Conservation (phyloP, 2,329 filamentous ascomycete genomes). For the Knoxdaviesia capensis region DNA sequence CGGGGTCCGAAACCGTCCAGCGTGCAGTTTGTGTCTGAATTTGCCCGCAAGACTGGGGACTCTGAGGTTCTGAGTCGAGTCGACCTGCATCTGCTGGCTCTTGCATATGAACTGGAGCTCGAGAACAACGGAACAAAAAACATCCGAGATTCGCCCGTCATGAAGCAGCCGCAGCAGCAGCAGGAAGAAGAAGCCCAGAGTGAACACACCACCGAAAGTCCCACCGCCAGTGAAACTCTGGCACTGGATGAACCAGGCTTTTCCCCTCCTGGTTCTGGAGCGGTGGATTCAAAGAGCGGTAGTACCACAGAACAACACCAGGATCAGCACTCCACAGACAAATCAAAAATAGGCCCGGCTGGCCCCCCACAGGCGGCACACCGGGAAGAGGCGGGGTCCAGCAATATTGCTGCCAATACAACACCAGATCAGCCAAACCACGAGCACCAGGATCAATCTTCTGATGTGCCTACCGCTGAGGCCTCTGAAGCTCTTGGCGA, state of each 20-base stretch:
- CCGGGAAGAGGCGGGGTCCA: too few species aligned
- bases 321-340: too few species aligned
- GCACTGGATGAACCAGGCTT: neutral
- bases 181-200: neutral
- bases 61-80: slow-evolving; percentile 69
- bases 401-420: too few species aligned
- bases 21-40: slow-evolving; percentile 60
- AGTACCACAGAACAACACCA: too few species aligned
- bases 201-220: neutral
- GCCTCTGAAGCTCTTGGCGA: slow-evolving; percentile 1
- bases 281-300: too few species aligned
- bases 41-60: slow-evolving; percentile 80
- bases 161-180: too few species aligned
- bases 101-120: slow-evolving; percentile 88
- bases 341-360: too few species aligned
- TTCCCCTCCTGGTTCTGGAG: too few species aligned
- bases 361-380: too few species aligned
- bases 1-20: slow-evolving; percentile 57
- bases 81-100: slow-evolving; percentile 73
- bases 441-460: neutral
- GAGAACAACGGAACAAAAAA: slow-evolving; percentile 47
- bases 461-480: slow-evolving; percentile 2
- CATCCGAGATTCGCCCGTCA: neutral
- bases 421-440: too few species aligned
- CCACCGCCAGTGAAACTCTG: neutral